phyloP scores from a whole-genome alignment of 257 asterid genomes.

The Primulina tabacum region DNA sequence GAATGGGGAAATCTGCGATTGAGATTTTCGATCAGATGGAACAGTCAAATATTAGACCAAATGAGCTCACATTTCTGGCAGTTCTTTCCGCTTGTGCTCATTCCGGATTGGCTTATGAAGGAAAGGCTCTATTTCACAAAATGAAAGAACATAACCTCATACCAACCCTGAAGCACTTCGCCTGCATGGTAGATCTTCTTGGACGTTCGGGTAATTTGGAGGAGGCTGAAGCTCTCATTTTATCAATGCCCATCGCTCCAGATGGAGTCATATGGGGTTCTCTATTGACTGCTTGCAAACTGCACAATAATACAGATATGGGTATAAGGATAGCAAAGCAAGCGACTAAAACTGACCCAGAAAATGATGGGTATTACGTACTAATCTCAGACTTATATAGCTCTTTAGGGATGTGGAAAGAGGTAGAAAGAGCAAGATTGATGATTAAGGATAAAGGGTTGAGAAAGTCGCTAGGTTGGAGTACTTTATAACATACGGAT shows the following conservation, averaged over 20 bases:
- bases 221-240: slow-evolving; percentile 64
- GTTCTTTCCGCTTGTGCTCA: slow-evolving; percentile 74
- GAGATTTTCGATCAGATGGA: slow-evolving; percentile 57
- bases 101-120: slow-evolving; percentile 71
- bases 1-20: slow-evolving; percentile 56
- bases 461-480: slow-evolving; percentile 70
- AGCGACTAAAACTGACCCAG: slow-evolving; percentile 71
- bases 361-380: slow-evolving; percentile 74
- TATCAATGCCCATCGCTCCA: slow-evolving; percentile 63
- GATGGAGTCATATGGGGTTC: slow-evolving; percentile 81
- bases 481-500: slow-evolving; percentile 43
- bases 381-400: slow-evolving; percentile 61
- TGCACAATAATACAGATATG: slow-evolving; percentile 51
- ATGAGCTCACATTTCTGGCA: slow-evolving; percentile 64
- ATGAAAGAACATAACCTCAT: slow-evolving; percentile 47
- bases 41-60: slow-evolving; percentile 41
- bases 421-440: slow-evolving; percentile 56
- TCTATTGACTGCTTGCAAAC: slow-evolving; percentile 64
- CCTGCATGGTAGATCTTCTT: slow-evolving; percentile 76
- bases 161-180: slow-evolving; percentile 68
- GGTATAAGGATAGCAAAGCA: slow-evolving; percentile 73
- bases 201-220: slow-evolving; percentile 57
- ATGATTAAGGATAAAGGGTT: slow-evolving; percentile 56
- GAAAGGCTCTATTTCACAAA: slow-evolving; percentile 40
- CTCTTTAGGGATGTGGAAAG: slow-evolving; percentile 68